Base-by-base conservation (phyloP, 1,284 basidiomycete genomes). In the Heterobasidion irregulare region DNA sequence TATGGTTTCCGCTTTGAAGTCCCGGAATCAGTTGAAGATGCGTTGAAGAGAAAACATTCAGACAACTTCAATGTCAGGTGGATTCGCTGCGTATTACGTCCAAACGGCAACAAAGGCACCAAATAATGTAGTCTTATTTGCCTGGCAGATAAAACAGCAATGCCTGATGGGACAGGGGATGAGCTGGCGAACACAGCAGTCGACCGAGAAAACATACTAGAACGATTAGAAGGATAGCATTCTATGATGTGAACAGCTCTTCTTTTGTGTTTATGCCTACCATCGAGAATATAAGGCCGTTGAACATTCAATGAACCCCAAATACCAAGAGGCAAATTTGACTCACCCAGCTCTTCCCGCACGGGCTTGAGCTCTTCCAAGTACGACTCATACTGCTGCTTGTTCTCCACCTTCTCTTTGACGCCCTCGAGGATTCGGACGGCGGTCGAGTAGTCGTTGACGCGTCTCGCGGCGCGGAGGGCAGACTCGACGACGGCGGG, bases 361-460 rank as follows among this genome's bases (percentile, higher is more conserved):
- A 95, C 74, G 55, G 83, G 77, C 72, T 89, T 90, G 63, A 96
- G 79, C 74, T 96, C 94, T 19, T 88, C 82, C 64, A 98, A 73
- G 70, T 98, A 97, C 48, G 85, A 83, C 75, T 93, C 77, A 70
- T 97, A 98, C 74, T 97, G 94, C 61, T 82, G 75, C 77, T 90
- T 89, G 76, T 95, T 97, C 79, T 98, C 94, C 52, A 95, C 93
- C 79, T 97, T 96, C 72, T 92, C 91, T 76, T 83, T 86, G 67
- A 95, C 71, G 61, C 92, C 92, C 77, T 94, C 95, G 66, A 98
- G 94, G 66, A 98, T 84, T 61, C 96, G 80, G 59, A 98, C 94
- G 53, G 96, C 96, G 49, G 96, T 98, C 50, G 94, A 88, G 72
- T 91, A 98, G 80, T 98, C 94, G 75, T 98, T 91, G 62, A 98